These are phyloP conservation scores for Chloromonas sp. DNA, from an alignment of 163 green algal species.

Conservation along the genomic window DNA sequence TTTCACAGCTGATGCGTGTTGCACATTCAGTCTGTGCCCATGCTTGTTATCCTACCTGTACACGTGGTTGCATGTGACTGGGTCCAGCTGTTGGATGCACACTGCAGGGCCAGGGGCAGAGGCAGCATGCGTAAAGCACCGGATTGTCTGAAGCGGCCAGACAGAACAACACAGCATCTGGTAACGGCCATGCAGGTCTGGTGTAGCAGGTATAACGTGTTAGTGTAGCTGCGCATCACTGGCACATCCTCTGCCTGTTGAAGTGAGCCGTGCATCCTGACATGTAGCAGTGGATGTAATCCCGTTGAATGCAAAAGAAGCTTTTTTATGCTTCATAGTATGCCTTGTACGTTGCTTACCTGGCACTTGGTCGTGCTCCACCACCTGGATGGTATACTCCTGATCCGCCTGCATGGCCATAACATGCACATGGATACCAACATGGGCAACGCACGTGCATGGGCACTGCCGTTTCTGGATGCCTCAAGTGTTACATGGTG, in stretches of 20 bases:
- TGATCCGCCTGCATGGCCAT: background rate
- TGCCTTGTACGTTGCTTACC: background rate
- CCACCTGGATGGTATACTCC: background rate
- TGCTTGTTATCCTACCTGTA: background rate
- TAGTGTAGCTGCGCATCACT: background rate
- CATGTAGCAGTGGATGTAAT: too few relatives aligned
- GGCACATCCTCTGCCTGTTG: background rate
- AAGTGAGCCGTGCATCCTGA: background rate
- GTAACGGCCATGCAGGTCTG: too few relatives aligned
- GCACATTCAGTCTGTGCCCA: background rate
- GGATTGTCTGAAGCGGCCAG: background rate
- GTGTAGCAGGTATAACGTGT: background rate
- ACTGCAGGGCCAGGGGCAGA: background rate
- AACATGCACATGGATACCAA: background rate
- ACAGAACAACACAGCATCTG: too few relatives aligned
- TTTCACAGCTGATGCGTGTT: too few relatives aligned
- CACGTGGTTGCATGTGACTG: background rate
- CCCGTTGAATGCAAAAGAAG: too few relatives aligned
- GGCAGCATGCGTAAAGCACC: background rate
- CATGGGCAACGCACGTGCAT: background rate
- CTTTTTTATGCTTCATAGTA: background rate
- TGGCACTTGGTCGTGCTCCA: background rate
- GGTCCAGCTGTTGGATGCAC: background rate
- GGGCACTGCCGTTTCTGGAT: background rate
- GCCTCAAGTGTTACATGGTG: background rate